Evolutionary conservation across 2,329 filamentous ascomycete genomes (phyloP), one percentile per base, ranked within the genome.

Genomic region (Botrytis galanthina): DNA sequence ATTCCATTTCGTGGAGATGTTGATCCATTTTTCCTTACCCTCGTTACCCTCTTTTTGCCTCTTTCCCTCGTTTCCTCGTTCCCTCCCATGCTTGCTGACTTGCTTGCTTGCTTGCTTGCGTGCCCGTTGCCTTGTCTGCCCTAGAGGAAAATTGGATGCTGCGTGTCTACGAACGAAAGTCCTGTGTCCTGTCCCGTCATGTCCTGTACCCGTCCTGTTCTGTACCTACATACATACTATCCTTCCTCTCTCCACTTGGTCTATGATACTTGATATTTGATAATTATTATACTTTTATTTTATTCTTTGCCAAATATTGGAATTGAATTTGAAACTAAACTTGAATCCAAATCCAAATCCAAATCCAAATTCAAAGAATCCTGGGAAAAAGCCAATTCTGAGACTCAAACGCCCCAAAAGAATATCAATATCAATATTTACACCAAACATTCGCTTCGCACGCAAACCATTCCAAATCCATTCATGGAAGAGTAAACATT

Each of bases 401-500:
- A 66, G 62, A 66, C 61, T 26, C 26, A 18, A 63, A 4, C 16
- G 3, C 26, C 22, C 4, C 4, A 42, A 61, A 39, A 14, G 32
- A 37, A 60, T 60, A 37, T 61, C n/a, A 12, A 39, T 9, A 39
- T 39, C 35, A 63, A 44, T 29, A 63, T 63, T 63, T 22, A 32
- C 39, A 44, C 39, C 61, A 67, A 32, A 51, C 63, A 48, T 32
- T 67, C 57, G 69, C 18, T 71, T 57, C 39, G 37, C 39, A 22
- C 44, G 2, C 54, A 26, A n/a, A 37, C n/a, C 54, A n/a, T n/a
- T n/a, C 54, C 54, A 63, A 22, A 16, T 46, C 63, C 67, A 42
- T 59, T 39, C 61, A 72, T 72, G 70, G 61, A 51, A 72, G 39
- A 39, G 37, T 70, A 70, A 70, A 70, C 63, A 51, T 57, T 18